A percentile compares a stretch with the other conserved stretches of the same genome.
phyloP scores from a whole-genome alignment of 163 green algal species.

The Chloroidium sp. region DNA sequence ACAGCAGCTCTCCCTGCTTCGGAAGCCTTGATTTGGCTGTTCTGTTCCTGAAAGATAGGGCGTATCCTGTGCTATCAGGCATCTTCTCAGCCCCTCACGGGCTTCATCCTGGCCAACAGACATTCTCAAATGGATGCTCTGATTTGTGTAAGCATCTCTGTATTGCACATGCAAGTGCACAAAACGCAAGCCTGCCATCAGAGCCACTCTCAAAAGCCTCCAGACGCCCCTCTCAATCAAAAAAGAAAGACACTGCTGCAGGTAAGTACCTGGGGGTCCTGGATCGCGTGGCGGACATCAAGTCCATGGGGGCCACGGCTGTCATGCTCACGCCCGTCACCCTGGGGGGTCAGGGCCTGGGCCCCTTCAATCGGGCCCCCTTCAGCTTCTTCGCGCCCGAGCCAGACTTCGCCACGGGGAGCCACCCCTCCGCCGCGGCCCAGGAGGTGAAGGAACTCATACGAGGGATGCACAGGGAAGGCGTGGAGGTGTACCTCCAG shows the following conservation, averaged over 20 bases:
- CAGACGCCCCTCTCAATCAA: too few species aligned
- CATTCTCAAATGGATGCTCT: too few species aligned
- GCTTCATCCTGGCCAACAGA: too few species aligned
- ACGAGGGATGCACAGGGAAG: slow-evolving; percentile 39
- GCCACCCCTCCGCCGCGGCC: slow-evolving; percentile 14
- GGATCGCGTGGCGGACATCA: slow-evolving; percentile 19
- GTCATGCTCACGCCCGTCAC: slow-evolving; percentile 28
- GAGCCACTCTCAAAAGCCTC: too few species aligned
- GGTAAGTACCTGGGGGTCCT: slow-evolving; percentile 31
- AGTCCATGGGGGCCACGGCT: slow-evolving; percentile 24
- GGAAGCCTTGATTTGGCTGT: too few species aligned
- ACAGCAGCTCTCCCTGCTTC: too few species aligned
- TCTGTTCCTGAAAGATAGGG: too few species aligned
- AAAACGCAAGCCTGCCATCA: too few species aligned
- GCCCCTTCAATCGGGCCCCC: slow-evolving; percentile 28
- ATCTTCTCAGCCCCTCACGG: too few species aligned
- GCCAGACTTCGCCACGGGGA: slow-evolving; percentile 15
- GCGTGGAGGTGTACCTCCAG: slow-evolving; percentile 63
- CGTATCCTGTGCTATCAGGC: too few species aligned
- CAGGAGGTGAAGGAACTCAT: slow-evolving; percentile 42
- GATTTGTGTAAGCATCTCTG: too few species aligned
- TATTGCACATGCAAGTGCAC: too few species aligned
- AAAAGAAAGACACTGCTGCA: background rate
- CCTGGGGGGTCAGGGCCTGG: slow-evolving; percentile 11
- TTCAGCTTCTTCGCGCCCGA: slow-evolving; percentile 53